Evolutionary conservation across 1,139 yeast species (phyloP), one percentile per base, ranked within the genome.

Genomic region (Diutina sp.): DNA sequence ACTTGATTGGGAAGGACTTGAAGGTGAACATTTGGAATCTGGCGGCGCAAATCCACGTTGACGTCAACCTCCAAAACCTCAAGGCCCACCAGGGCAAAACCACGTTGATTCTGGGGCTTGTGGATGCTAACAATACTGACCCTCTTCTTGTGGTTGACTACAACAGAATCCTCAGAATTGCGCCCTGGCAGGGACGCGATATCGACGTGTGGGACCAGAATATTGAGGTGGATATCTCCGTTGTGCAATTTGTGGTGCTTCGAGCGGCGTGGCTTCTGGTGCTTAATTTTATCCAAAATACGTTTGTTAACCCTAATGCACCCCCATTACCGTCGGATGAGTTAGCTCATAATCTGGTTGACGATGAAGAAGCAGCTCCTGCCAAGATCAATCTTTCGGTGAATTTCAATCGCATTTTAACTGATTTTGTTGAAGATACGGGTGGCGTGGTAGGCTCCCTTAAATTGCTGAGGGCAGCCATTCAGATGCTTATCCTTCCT

Each of bases 401-500:
- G 21, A 79, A 79, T 55, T 73, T 93, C 65, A 90, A 85, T 57
- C 85, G 96, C 64, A 81, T 93, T 16, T 82, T 85, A 29, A 67
- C 90, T 58, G 82, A 88, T 4, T 72, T 95, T 54, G 88, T 89
- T 66, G 98, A 93, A 64, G 96, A 90, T 60, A 87, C 93, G 3
- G 76, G 85, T 52, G 85, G 87, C 61, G 69, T 95, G 54, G 51
- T 47, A 4, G 96, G 97, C 0, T 90, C 97, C 0, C 67, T 91
- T 59, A 79, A 82, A 57, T 72, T 95, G 56, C 85, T 90, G 57
- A 81, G 87, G 9, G 97, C 97, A 1, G 78, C 80, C 55, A 78
- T 90, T 54, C 72, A 76, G 16, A 81, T 89, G 7, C 75, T 84
- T 47, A 67, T 90, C 51, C 72, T 90, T 21, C 95, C 95, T 0